Evolutionary conservation across 75 land plant genomes (phyloP).

Genomic region (Picea glauca): DNA sequence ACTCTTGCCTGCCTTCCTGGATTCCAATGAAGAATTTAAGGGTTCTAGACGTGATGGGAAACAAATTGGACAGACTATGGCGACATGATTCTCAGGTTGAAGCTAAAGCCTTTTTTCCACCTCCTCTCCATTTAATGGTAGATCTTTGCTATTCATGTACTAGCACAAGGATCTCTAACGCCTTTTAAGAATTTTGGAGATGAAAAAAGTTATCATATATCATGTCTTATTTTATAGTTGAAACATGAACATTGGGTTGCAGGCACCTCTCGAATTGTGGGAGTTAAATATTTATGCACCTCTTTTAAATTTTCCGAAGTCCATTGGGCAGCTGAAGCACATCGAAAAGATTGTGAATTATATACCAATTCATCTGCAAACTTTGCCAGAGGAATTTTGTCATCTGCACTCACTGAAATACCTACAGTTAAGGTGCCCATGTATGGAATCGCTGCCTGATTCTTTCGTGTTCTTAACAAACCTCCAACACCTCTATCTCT

Average conservation of each 20-base stretch:
- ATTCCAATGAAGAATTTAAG: neutral
- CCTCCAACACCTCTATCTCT: neutral
- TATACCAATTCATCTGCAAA: neutral
- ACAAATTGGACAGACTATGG: neutral
- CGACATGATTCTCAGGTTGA: neutral
- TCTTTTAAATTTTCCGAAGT: neutral
- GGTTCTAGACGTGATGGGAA: neutral
- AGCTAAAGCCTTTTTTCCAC: no score
- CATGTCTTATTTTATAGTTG: neutral
- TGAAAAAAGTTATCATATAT: no score
- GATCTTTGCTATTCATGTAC: no score
- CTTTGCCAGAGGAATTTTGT: neutral
- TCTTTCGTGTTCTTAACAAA: neutral
- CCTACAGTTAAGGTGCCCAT: neutral
- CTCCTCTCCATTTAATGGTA: no score
- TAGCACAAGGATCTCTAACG: no score
- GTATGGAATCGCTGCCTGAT: neutral
- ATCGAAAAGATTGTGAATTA: conserved; percentile 1
- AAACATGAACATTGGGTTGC: neutral
- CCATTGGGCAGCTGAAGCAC: neutral
- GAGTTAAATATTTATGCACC: neutral
- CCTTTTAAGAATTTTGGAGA: neutral
- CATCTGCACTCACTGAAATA: neutral
- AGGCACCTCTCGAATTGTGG: neutral
- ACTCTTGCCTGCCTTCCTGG: neutral